Percentiles rank a stretch among this genome's conserved stretches.
These are phyloP conservation scores for Gossypium anomalum DNA, from an alignment of 345 rosid genomes.

Conservation along the genomic window DNA sequence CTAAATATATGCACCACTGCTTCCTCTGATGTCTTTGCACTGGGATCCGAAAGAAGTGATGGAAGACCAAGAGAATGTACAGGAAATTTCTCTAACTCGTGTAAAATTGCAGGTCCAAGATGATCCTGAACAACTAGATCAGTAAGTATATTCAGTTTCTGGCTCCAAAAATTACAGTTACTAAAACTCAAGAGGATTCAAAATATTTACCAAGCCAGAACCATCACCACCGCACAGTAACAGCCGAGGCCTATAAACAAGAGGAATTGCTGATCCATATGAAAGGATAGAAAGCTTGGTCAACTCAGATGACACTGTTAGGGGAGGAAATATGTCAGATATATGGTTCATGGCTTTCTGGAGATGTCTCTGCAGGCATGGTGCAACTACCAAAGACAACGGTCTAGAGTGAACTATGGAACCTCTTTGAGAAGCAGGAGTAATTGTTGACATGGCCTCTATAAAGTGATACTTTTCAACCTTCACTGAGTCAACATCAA, in stretches of 20 bases:
- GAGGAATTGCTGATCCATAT: slow-evolving; percentile 85
- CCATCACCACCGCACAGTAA: slow-evolving; percentile 79
- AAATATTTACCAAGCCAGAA: slow-evolving; percentile 86
- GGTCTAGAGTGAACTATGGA: slow-evolving; percentile 94
- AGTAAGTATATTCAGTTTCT: slow-evolving; percentile 58
- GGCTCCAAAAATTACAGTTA: slow-evolving; percentile 22
- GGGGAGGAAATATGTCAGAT: slow-evolving; percentile 71
- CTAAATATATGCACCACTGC: slow-evolving; percentile 98
- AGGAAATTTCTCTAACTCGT: slow-evolving; percentile 94
- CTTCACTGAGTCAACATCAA: slow-evolving; percentile 85
- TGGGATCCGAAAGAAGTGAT: slow-evolving; percentile 95
- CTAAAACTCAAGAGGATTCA: slow-evolving; percentile 17
- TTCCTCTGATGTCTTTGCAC: slow-evolving; percentile 98
- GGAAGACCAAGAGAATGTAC: slow-evolving; percentile 96
- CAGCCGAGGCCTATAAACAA: slow-evolving; percentile 93
- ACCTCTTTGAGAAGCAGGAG: slow-evolving; percentile 99
- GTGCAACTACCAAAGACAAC: slow-evolving; percentile 85
- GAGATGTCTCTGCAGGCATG: slow-evolving; percentile 83
- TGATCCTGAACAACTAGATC: slow-evolving; percentile 89
- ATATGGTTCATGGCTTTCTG: slow-evolving; percentile 61
- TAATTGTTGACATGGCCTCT: slow-evolving; percentile 93
- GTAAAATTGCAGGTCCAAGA: slow-evolving; percentile 96
- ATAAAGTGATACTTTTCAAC: slow-evolving; percentile 85
- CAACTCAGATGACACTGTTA: slow-evolving; percentile 60
- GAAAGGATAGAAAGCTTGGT: slow-evolving; percentile 88